A percentile compares a stretch with the other conserved stretches of the same genome.
These are phyloP conservation scores for Populus deltoides DNA, from an alignment of 345 rosid species.

Conservation along the genomic window DNA sequence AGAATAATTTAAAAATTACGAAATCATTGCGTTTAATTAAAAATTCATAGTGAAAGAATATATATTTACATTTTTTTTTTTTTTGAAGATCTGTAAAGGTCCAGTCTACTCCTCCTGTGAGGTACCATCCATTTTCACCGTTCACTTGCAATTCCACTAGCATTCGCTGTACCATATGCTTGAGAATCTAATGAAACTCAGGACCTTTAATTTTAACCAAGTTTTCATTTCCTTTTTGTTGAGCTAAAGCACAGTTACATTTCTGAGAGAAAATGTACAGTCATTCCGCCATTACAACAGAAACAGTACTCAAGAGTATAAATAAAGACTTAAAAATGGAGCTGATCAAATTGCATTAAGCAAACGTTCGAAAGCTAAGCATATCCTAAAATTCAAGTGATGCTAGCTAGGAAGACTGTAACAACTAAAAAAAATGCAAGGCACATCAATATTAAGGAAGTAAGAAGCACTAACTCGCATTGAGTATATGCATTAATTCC, in stretches of 20 bases:
- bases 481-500: not conserved
- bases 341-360: not conserved
- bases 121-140: too few species aligned
- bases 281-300: not conserved
- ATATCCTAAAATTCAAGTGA: not conserved
- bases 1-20: too few species aligned
- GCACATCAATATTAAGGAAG: not conserved
- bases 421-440: too few species aligned
- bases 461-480: too few species aligned
- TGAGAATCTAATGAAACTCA: too few species aligned
- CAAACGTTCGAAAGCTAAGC: not conserved
- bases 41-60: not conserved
- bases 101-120: too few species aligned
- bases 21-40: too few species aligned
- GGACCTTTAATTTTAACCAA: too few species aligned
- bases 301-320: not conserved
- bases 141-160: too few species aligned
- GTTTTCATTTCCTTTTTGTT: not conserved
- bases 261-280: not conserved
- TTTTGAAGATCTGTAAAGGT: not conserved
- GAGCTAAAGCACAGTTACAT: not conserved
- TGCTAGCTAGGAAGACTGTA: not conserved
- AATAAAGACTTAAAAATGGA: not conserved
- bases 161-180: too few species aligned
- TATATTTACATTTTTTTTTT: not conserved